Percentiles rank a stretch among this genome's conserved stretches.
phyloP scores from a whole-genome alignment of 78 protist genomes.

The Capsaspora owczarzaki region DNA sequence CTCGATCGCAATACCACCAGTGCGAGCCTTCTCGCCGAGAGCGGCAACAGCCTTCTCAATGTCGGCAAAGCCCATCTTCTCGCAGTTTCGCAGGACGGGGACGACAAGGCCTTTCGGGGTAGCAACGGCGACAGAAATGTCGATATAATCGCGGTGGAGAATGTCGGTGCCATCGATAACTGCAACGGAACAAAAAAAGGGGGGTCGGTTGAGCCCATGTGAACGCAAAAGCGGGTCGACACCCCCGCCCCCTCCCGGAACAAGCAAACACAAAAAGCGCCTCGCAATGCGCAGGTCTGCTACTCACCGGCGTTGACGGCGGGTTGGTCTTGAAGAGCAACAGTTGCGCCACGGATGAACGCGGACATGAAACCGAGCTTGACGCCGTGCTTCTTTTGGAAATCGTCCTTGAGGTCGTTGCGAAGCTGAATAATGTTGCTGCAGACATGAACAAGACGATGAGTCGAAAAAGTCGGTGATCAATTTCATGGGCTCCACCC shows the following conservation, averaged over 20 bases:
- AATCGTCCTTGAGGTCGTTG: constrained; percentile 80
- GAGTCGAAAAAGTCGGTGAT: no score
- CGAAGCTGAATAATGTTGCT: constrained; percentile 69
- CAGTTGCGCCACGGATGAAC: constrained; percentile 83
- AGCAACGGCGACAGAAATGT: constrained; percentile 91
- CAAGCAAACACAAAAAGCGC: neutral
- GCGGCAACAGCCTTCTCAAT: constrained; percentile 72
- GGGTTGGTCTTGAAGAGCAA: constrained; percentile 79
- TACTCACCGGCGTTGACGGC: constrained; percentile 64
- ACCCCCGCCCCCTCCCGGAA: neutral
- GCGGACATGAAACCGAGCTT: constrained; percentile 98
- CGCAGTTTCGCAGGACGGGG: constrained; percentile 81
- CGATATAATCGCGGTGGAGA: constrained; percentile 81
- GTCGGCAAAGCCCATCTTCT: constrained; percentile 72
- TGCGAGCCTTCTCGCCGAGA: constrained; percentile 67
- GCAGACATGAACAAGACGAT: neutral
- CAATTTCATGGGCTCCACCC: no score
- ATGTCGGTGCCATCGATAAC: constrained; percentile 74
- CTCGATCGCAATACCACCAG: constrained; percentile 69
- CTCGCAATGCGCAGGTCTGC: neutral
- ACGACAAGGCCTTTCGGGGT: constrained; percentile 88
- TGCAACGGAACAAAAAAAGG: neutral
- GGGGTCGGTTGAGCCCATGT: neutral
- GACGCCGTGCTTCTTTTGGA: constrained; percentile 87
- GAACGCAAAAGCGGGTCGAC: neutral